Percentiles rank a stretch among this genome's conserved stretches.
Conservation (phyloP, 176 grass and related monocot genomes). For the Lolium rigidum region DNA sequence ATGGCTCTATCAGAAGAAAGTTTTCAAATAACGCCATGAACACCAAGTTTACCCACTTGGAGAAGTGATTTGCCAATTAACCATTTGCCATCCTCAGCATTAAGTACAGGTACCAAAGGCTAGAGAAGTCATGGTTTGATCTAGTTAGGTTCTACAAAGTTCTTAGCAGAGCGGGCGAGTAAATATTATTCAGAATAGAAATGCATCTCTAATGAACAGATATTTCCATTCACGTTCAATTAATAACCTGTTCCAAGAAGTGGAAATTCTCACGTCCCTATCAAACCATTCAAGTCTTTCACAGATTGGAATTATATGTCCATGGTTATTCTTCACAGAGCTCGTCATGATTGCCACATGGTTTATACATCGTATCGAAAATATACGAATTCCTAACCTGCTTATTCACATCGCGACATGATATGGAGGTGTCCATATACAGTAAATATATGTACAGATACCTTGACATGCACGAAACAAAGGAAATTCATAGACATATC, state of each 20-base stretch:
- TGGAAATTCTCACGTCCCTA: conserved; percentile 77
- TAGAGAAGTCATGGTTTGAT: conserved; percentile 46
- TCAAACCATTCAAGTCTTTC: conserved; percentile 91
- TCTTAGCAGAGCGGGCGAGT: background rate
- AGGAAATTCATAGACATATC: too few relatives aligned
- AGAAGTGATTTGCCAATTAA: conserved; percentile 67
- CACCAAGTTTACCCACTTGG: conserved; percentile 91
- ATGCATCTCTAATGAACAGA: background rate
- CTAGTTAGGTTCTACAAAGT: conserved; percentile 23
- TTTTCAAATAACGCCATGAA: conserved; percentile 97
- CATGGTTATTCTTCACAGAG: conserved; percentile 96
- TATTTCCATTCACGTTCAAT: background rate
- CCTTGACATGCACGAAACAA: too few relatives aligned
- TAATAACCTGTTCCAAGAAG: conserved; percentile 85
- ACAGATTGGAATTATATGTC: conserved; percentile 79
- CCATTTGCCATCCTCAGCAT: conserved; percentile 86
- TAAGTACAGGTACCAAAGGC: conserved; percentile 96
- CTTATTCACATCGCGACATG: too few relatives aligned
- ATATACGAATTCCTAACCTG: too few relatives aligned
- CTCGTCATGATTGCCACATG: conserved; percentile 98
- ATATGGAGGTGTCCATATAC: too few relatives aligned
- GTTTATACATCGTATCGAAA: conserved; percentile 88
- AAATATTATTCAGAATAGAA: conserved; percentile 22
- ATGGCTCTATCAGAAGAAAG: conserved; percentile 84
- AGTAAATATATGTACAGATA: too few relatives aligned